Conservation (phyloP, 306 rosid genomes). For the Inga leiocalycina region DNA sequence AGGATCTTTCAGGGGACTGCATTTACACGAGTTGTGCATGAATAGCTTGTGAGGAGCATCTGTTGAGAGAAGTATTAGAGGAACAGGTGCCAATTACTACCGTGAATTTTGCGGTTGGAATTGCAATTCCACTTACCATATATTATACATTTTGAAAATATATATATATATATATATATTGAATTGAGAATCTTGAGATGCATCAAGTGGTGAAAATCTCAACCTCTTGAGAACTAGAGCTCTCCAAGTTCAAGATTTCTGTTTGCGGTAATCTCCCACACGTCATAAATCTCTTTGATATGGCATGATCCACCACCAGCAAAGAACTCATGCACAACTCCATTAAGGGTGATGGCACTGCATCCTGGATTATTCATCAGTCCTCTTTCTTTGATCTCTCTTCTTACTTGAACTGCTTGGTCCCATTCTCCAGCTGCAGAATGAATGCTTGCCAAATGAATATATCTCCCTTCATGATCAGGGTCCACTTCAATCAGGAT, state of each 20-base stretch:
- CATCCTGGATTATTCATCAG: slow-evolving; percentile 52
- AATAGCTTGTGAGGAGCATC: not conserved
- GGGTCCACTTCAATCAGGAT: slow-evolving; percentile 54
- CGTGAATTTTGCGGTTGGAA: not conserved
- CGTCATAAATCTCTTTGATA: slow-evolving; percentile 41
- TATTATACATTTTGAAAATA: not conserved
- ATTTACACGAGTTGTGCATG: not conserved
- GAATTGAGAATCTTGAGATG: not conserved
- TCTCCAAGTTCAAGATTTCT: not conserved
- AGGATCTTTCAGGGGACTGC: not conserved
- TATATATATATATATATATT: not conserved
- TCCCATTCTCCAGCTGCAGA: slow-evolving; percentile 63
- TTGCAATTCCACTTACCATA: not conserved
- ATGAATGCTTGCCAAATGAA: slow-evolving; percentile 55
- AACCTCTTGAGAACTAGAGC: not conserved
- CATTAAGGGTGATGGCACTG: slow-evolving; percentile 55
- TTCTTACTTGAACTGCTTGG: slow-evolving; percentile 50
- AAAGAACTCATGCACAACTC: slow-evolving; percentile 54
- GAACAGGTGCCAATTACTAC: not conserved
- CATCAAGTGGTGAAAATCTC: not conserved
- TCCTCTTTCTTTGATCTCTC: slow-evolving; percentile 47
- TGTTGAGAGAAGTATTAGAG: not conserved
- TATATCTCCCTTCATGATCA: slow-evolving; percentile 51
- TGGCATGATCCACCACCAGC: slow-evolving; percentile 47
- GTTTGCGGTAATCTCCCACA: slow-evolving; percentile 35